Conservation (phyloP, 768 basidiomycete genomes). For the Hydnum rufescens region DNA sequence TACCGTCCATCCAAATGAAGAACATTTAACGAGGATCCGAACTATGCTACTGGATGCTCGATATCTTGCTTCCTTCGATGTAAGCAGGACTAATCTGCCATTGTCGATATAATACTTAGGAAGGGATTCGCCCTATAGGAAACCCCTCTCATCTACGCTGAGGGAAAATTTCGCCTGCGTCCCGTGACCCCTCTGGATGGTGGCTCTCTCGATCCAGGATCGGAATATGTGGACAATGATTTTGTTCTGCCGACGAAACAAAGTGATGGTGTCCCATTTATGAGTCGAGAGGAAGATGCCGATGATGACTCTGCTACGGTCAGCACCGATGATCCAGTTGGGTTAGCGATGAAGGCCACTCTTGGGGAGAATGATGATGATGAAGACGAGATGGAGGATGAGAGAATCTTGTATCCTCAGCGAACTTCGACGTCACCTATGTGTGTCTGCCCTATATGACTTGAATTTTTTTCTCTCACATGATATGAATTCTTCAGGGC, state of each 20-base stretch:
- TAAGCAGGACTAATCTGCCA: slow-evolving; percentile 13
- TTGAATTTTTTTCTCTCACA: background rate
- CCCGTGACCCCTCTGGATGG: too few species aligned
- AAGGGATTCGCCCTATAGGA: background rate
- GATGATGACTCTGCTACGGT: slow-evolving; percentile 49
- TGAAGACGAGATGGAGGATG: too few species aligned
- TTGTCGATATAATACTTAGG: background rate
- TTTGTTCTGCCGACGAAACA: too few species aligned
- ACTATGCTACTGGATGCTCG: slow-evolving; percentile 63
- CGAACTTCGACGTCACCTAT: background rate
- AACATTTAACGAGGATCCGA: slow-evolving; percentile 82
- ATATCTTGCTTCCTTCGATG: slow-evolving; percentile 37
- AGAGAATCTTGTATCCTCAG: slow-evolving; percentile 53
- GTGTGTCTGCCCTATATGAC: background rate
- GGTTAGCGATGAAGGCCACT: slow-evolving; percentile 26
- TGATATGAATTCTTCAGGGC: too few species aligned
- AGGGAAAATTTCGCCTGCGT: background rate
- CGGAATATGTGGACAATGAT: too few species aligned
- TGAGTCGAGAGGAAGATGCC: slow-evolving; percentile 14
- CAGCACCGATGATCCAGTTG: slow-evolving; percentile 67
- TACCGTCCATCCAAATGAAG: slow-evolving; percentile 73
- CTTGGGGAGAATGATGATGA: slow-evolving; percentile 28
- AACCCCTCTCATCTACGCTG: slow-evolving; percentile 6
- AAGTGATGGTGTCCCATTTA: too few species aligned
- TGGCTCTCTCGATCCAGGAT: too few species aligned